phyloP scores from a whole-genome alignment of 768 basidiomycete genomes.

The Leccinum sublutescens region DNA sequence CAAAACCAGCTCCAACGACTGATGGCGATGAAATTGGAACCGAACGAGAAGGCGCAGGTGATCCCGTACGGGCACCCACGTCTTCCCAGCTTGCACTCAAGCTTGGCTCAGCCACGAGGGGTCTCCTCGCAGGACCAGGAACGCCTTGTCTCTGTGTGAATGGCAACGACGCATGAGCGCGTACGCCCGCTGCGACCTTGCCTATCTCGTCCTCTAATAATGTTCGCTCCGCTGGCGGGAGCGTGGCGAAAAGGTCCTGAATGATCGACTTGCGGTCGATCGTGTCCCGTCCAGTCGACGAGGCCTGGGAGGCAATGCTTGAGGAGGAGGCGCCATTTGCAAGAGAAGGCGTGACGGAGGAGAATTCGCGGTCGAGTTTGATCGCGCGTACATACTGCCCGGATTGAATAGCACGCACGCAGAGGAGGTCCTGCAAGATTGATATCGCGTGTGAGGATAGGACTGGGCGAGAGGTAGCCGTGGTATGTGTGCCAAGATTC shows the following conservation, averaged over 20 bases:
- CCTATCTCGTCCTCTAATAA: conserved; percentile 62
- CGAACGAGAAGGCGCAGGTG: conserved; percentile 8
- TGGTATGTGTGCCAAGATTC: not conserved
- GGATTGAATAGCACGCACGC: conserved; percentile 70
- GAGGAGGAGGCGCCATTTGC: conserved; percentile 9
- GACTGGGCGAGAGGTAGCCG: not conserved
- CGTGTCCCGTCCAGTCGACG: conserved; percentile 21
- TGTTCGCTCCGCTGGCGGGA: conserved; percentile 62
- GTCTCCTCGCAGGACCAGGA: conserved; percentile 19
- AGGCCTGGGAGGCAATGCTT: conserved; percentile 27
- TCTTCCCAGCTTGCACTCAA: conserved; percentile 69
- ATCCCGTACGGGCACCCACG: conserved; percentile 28
- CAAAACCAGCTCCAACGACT: not conserved
- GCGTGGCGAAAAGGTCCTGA: conserved; percentile 60
- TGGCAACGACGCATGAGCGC: conserved; percentile 5
- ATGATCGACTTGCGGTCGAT: conserved; percentile 65
- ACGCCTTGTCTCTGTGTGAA: conserved; percentile 4
- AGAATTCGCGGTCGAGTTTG: conserved; percentile 67
- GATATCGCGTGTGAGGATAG: conserved; percentile 51
- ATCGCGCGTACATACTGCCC: conserved; percentile 73
- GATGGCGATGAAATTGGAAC: conserved; percentile 11
- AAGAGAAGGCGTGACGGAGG: conserved; percentile 38
- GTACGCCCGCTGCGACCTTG: conserved; percentile 27
- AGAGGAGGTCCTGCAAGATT: conserved; percentile 73
- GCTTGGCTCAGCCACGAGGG: conserved; percentile 33